A percentile compares a stretch with the other conserved stretches of the same genome.
These are phyloP conservation scores for Cudoniella acicularis DNA, from an alignment of 495 filamentous ascomycete species.

Conservation along the genomic window DNA sequence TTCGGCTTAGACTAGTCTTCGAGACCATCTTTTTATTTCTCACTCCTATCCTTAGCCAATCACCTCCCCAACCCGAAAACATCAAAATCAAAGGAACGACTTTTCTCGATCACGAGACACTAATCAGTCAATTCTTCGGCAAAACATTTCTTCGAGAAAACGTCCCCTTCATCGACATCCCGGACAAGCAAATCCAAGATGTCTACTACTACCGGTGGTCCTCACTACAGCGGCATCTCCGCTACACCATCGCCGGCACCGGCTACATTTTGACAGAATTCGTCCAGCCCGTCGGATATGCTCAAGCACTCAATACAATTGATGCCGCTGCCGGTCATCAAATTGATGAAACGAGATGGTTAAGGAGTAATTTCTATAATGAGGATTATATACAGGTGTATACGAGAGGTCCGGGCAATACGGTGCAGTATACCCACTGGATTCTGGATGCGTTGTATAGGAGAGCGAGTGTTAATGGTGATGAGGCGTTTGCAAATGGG, in stretches of 20 bases:
- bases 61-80: not conserved
- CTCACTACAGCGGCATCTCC: conserved; percentile 37
- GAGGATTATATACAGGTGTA: conserved; percentile 42
- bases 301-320: conserved; percentile 35
- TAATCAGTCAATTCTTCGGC: conserved; percentile 31
- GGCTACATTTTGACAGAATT: conserved; percentile 44
- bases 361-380: conserved; percentile 35
- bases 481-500: conserved; percentile 31
- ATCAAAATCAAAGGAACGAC: conserved; percentile 18
- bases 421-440: conserved; percentile 41
- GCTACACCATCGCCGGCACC: conserved; percentile 36
- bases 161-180: conserved; percentile 47
- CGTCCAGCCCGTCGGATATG: conserved; percentile 38
- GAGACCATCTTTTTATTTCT: not conserved
- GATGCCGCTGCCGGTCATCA: conserved; percentile 42
- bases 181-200: conserved; percentile 38
- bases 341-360: conserved; percentile 43
- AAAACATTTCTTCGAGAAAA: conserved; percentile 33
- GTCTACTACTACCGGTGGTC: conserved; percentile 46
- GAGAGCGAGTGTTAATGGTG: conserved; percentile 37
- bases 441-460: conserved; percentile 37
- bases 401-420: conserved; percentile 38
- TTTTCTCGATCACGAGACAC: conserved; percentile 31
- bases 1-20: not conserved
- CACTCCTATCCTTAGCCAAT: not conserved